Evolutionary conservation across 441 rosid species (phyloP).

Genomic region (Macaranga tanarius): DNA sequence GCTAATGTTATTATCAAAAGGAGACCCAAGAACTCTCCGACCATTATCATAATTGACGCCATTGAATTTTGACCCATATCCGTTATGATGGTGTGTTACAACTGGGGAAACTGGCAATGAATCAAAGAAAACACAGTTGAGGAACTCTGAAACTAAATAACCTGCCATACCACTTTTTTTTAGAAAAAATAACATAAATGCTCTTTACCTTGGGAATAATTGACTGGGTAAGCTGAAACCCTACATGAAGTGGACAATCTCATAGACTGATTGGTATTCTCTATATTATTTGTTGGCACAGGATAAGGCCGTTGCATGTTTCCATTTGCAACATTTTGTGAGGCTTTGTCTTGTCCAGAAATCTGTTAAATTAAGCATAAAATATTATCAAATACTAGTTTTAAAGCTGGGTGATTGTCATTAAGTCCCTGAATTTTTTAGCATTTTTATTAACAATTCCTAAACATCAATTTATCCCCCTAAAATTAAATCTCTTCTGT

Average conservation of each 20-base stretch:
- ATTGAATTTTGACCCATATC: constrained; percentile 46
- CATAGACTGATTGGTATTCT: constrained; percentile 35
- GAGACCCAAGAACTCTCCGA: constrained; percentile 57
- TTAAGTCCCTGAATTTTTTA: no score
- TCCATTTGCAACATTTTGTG: constrained; percentile 29
- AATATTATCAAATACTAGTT: no score
- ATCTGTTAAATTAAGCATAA: constrained; percentile 38
- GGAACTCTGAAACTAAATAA: constrained; percentile 17
- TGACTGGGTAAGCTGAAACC: constrained; percentile 41
- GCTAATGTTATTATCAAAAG: constrained; percentile 52
- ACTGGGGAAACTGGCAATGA: constrained; percentile 58
- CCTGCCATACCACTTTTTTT: not conserved
- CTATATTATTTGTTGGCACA: constrained; percentile 29
- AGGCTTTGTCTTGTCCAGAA: constrained; percentile 76
- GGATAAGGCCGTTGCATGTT: constrained; percentile 40
- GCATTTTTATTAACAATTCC: no score
- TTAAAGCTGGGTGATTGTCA: no score
- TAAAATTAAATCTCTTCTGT: no score
- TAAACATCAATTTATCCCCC: no score
- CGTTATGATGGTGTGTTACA: constrained; percentile 45
- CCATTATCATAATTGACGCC: constrained; percentile 51
- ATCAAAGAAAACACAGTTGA: constrained; percentile 27
- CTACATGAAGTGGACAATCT: constrained; percentile 37
- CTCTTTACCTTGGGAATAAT: constrained; percentile 47
- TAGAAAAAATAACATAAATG: not conserved